Evolutionary conservation across 2,329 filamentous ascomycete genomes (phyloP).

Genomic region (Fusarium setosum): DNA sequence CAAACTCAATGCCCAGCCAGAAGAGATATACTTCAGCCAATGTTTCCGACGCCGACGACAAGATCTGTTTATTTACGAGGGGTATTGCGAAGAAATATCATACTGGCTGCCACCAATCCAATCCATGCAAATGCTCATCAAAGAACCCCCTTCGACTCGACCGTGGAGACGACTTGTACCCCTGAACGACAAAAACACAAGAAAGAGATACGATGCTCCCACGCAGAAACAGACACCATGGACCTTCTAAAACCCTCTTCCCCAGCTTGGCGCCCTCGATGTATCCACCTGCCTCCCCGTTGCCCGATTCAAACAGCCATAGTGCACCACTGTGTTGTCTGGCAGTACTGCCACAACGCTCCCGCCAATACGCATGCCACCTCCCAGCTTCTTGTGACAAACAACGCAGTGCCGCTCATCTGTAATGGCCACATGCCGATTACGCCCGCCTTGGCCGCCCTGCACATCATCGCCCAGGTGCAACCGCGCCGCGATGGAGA

Average conservation of each 20-base stretch:
- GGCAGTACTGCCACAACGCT: constrained; percentile 92
- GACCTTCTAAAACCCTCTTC: constrained; percentile 49
- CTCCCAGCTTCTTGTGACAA: constrained; percentile 92
- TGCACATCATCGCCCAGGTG: constrained; percentile 76
- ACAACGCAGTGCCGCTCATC: constrained; percentile 93
- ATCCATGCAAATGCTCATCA: constrained; percentile 36
- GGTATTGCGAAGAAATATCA: constrained; percentile 38
- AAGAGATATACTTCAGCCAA: neutral
- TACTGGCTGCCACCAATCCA: constrained; percentile 38
- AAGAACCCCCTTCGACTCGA: constrained; percentile 11
- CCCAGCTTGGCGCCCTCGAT: constrained; percentile 49
- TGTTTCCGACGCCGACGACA: neutral
- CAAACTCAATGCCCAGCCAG: neutral
- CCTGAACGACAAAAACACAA: constrained; percentile 3
- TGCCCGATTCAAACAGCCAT: constrained; percentile 76
- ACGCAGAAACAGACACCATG: constrained; percentile 18
- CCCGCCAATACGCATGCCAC: constrained; percentile 85
- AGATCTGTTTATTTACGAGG: constrained; percentile 32
- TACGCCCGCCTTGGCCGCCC: constrained; percentile 64
- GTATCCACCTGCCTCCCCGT: constrained; percentile 50
- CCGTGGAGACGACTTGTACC: neutral
- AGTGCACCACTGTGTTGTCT: constrained; percentile 84
- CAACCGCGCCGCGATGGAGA: constrained; percentile 79
- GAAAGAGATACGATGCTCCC: constrained; percentile 20
- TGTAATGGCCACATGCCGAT: constrained; percentile 79